Evolutionary conservation across 768 basidiomycete genomes (phyloP), one percentile per base, ranked within the genome.

Genomic region (Boletus coccyginus): DNA sequence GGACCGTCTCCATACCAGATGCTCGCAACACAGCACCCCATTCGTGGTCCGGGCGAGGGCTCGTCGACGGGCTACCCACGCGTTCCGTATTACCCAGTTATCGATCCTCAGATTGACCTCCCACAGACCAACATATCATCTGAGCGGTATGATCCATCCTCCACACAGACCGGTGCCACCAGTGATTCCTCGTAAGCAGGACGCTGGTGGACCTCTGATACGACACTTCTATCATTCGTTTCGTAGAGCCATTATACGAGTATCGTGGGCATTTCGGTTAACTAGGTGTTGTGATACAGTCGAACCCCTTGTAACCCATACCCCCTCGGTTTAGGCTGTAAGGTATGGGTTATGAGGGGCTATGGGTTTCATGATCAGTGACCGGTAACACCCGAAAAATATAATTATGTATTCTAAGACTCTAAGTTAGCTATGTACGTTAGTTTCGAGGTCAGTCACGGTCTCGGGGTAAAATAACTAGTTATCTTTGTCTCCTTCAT

Each of bases 81-180:
- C 32, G 46, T 59, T 3, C 40, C 64, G 55, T 78, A 78, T 54
- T 77, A 74, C 57, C 74, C 77, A 1, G 69, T 71, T 14, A 75
- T 78, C 46, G 77, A 78, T 59, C 74, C 77, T 17, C 70, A 68
- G 55, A 70, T 73, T 32, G 67, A 68, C 24, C 40, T 65, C 47
- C 61, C 69, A 36, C 70, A 70, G 35, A 60, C 60, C 14, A 70
- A 73, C n/a, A 61, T 72, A 27, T 72, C 70, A 5, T 72, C 70
- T 36, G 70, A 72, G 55, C 68, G 70, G 19, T 73, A 71, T 44
- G 68, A 71, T 48, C 64, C 61, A 17, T 64, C 70, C 1, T 63
- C 61, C 32, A 50, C 50, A 36, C 63, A 59, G 45, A 48, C 46
- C 16, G 44, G 53, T 44, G 27, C 48, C 5, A 41, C 56, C 9